These are phyloP conservation scores for Acanthochlamys bracteata DNA, from an alignment of 106 monocot species.

Conservation along the genomic window DNA sequence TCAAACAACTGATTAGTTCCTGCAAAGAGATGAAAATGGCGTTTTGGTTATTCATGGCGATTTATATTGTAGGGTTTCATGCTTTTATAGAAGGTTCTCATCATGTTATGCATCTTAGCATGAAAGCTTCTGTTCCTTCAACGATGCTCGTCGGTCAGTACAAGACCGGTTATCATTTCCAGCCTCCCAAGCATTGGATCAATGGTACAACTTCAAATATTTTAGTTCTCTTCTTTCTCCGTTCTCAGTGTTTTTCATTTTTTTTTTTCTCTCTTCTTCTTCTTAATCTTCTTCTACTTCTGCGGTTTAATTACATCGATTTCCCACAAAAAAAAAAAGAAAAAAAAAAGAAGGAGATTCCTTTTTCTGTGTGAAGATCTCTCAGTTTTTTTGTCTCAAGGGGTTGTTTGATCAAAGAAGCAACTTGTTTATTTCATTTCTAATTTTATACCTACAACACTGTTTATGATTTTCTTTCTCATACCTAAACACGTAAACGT, in stretches of 20 bases:
- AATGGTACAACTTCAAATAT: conserved; percentile 1
- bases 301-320: too few relatives aligned
- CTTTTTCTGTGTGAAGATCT: too few relatives aligned
- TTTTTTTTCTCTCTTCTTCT: not conserved
- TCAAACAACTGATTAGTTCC: too few relatives aligned
- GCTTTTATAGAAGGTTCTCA: conserved; percentile 4
- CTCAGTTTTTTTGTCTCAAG: too few relatives aligned
- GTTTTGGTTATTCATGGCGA: not conserved
- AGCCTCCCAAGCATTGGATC: conserved; percentile 19
- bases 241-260: not conserved
- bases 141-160: not conserved
- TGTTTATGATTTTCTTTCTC: too few relatives aligned
- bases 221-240: not conserved
- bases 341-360: too few relatives aligned
- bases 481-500: too few relatives aligned
- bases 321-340: too few relatives aligned
- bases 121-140: not conserved
- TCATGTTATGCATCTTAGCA: not conserved
- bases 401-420: too few relatives aligned
- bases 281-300: not conserved
- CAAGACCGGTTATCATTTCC: conserved; percentile 18
- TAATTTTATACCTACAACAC: too few relatives aligned
- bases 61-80: not conserved
- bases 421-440: too few relatives aligned
- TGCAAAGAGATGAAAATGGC: too few relatives aligned